These are phyloP conservation scores for Lecanicillium sp. DNA, from an alignment of 2,329 filamentous ascomycete genomes.

Conservation along the genomic window DNA sequence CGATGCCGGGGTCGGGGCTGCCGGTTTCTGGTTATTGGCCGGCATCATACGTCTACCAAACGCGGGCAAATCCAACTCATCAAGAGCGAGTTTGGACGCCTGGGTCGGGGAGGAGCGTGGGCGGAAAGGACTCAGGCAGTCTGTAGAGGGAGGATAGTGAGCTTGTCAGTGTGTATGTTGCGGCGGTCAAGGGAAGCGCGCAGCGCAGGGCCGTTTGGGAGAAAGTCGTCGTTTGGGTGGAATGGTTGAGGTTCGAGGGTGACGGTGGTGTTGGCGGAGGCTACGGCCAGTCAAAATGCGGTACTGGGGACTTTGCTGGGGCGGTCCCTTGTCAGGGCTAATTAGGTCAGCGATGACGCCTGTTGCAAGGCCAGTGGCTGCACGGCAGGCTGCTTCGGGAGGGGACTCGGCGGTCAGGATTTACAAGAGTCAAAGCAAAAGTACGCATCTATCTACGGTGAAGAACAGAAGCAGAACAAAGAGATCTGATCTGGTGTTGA, in stretches of 20 bases:
- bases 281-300: background rate
- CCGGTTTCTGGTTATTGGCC: conserved; percentile 43
- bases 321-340: conserved; percentile 17
- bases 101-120: conserved; percentile 3
- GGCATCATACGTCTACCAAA: conserved; percentile 36
- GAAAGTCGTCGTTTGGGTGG: conserved; percentile 10
- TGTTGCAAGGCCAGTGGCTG: conserved; percentile 14
- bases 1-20: conserved; percentile 40
- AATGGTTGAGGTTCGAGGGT: conserved; percentile 6
- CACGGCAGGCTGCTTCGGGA: no score
- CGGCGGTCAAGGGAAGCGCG: background rate
- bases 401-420: no score
- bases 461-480: no score
- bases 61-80: conserved; percentile 28
- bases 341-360: conserved; percentile 31
- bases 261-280: conserved; percentile 5
- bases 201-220: conserved; percentile 1
- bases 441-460: no score
- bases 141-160: conserved; percentile 1
- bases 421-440: no score
- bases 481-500: no score
- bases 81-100: conserved; percentile 18
- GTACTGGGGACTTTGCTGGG: background rate
- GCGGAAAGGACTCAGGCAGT: conserved; percentile 2
- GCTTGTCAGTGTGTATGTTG: conserved; percentile 8